Evolutionary conservation across 2,329 filamentous ascomycete species (phyloP).

Genomic region (Aspergillus aculeatinus): DNA sequence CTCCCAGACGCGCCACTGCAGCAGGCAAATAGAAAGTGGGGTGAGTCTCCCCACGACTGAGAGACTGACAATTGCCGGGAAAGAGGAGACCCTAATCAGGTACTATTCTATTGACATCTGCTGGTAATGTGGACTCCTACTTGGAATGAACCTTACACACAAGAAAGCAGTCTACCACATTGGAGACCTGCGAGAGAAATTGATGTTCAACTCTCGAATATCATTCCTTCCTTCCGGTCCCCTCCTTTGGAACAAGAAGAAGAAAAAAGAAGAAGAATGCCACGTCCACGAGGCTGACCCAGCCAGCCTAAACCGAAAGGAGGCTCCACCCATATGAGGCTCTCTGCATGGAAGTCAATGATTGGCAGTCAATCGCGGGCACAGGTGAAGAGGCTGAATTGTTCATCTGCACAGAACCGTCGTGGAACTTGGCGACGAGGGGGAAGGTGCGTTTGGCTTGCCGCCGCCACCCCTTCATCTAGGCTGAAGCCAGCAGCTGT

Average conservation of each 20-base stretch:
- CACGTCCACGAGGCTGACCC: conserved; percentile 21
- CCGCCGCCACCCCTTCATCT: background rate
- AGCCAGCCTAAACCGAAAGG: conserved; percentile 18
- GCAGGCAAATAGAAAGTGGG: conserved; percentile 9
- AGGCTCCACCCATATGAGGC: conserved; percentile 19
- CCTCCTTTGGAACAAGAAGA: background rate
- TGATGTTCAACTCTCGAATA: background rate
- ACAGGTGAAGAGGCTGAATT: conserved; percentile 25
- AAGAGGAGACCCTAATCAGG: too few relatives aligned
- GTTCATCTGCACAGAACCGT: conserved; percentile 23
- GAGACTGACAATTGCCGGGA: background rate
- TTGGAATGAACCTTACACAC: too few relatives aligned
- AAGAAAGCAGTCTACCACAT: background rate
- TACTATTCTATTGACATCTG: background rate
- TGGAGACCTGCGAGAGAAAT: too few relatives aligned
- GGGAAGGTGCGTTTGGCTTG: background rate
- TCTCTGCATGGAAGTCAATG: conserved; percentile 14
- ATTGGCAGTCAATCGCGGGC: conserved; percentile 18
- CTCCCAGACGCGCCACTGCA: conserved; percentile 9
- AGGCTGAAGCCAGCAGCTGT: background rate
- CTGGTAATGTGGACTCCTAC: background rate
- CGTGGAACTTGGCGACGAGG: conserved; percentile 20
- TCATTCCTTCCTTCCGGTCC: background rate
- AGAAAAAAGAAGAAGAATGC: conserved; percentile 15
- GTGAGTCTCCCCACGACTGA: background rate